Evolutionary conservation across 2,329 filamentous ascomycete genomes (phyloP), one percentile per base, ranked within the genome.

Genomic region (Aschersonia sp.): DNA sequence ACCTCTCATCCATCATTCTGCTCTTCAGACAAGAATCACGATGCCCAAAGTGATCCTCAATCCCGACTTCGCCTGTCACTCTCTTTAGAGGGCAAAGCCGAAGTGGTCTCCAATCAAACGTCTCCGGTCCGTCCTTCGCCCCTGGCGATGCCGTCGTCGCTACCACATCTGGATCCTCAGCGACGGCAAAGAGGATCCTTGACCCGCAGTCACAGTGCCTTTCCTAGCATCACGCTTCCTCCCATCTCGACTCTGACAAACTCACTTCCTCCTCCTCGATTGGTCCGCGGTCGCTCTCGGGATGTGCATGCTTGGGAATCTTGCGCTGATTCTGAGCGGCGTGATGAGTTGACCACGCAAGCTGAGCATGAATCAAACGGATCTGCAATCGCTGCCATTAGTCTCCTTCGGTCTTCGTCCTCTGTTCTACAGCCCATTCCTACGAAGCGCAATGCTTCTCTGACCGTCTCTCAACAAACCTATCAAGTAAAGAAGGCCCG

Each of bases 221-320:
- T 83, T 40, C 69, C 73, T 40, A 70, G 74, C 48, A 66, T 77
- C 51, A 80, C 75, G 4, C 67, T 80, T n/a, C 72, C 74, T 30
- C 73, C 75, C 45, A 74, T 77, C 50, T 74, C 74, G 4, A 64
- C 69, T 12, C 60, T 78, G 41, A 76, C 74, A 7, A 68, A 65
- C 56, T 63, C 68, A n/a, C 64, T 78, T 9, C 73, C 75, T 10
- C 73, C 75, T 30, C 77, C 75, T 28, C 70, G 71, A 38, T 67
- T 82, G 20, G 67, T 69, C 35, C 80, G 82, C 48, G 86, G 86
- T 48, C 78, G 91, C 49, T 95, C 89, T 49, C 81, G 87, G 48
- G 86, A 96, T 62, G 86, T 89, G 20, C 81, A 89, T 46, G 85
- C 84, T 5, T 96, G 91, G 91, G 87, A 94, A 59, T 88, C 88